A percentile compares a stretch with the other conserved stretches of the same genome.
Conservation (phyloP, 192 early-diverging fungal species). For the Linnemannia exigua region DNA sequence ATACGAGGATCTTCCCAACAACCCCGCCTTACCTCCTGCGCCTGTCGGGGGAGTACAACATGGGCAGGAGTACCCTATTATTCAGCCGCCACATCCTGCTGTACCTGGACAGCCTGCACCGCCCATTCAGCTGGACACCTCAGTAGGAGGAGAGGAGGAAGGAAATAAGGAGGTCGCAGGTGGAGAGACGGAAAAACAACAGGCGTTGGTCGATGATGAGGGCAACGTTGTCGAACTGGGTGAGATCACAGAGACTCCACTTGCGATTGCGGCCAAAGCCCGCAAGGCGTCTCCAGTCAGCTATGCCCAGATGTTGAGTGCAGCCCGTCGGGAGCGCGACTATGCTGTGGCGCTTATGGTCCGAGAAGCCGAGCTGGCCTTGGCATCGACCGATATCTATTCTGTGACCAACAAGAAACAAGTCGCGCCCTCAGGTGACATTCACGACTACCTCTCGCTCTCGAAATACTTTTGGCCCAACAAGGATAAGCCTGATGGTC, state of each 20-base stretch:
- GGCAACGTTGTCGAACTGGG: not conserved
- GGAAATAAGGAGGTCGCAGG: not conserved
- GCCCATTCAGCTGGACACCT: slow-evolving; percentile 21
- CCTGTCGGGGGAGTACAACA: not conserved
- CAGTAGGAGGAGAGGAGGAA: not conserved
- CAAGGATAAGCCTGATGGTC: slow-evolving; percentile 39
- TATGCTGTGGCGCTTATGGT: slow-evolving; percentile 48
- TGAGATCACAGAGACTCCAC: not conserved
- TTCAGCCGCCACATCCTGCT: not conserved
- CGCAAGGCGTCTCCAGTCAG: slow-evolving; percentile 37
- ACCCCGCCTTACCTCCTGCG: not conserved
- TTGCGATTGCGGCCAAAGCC: slow-evolving; percentile 9
- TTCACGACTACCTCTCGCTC: slow-evolving; percentile 72
- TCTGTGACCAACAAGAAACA: slow-evolving; percentile 67
- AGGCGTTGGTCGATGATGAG: slow-evolving; percentile 20
- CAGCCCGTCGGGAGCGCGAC: slow-evolving; percentile 46
- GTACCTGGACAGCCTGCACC: slow-evolving; percentile 1
- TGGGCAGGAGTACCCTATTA: not conserved
- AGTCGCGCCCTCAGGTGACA: slow-evolving; percentile 61
- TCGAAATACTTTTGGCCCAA: slow-evolving; percentile 73
- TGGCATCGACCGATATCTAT: slow-evolving; percentile 57
- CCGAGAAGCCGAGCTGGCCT: slow-evolving; percentile 48
- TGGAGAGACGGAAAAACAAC: not conserved
- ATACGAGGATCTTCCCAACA: slow-evolving; percentile 17
- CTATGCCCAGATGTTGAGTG: slow-evolving; percentile 36